Evolutionary conservation across 2,329 filamentous ascomycete species (phyloP).

Genomic region (Arachnomyces sp.): DNA sequence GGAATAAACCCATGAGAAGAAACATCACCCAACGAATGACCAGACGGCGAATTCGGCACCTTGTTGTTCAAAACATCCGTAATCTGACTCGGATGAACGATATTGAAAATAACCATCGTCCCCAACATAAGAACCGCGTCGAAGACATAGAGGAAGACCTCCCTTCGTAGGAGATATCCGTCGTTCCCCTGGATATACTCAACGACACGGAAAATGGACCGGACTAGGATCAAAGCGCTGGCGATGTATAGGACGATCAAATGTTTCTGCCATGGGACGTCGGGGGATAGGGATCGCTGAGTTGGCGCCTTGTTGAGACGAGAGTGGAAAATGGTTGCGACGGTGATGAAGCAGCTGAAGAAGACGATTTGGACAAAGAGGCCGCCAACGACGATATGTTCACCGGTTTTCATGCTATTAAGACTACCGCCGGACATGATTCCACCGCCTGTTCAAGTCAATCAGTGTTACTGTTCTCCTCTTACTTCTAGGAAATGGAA

Average conservation of each 20-base stretch:
- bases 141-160: conserved; percentile 27
- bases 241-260: conserved; percentile 24
- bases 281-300: conserved; percentile 6
- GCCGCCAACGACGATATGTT: conserved; percentile 47
- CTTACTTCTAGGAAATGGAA: too few relatives aligned
- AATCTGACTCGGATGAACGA: not conserved
- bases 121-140: conserved; percentile 24
- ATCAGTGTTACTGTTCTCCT: not conserved
- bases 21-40: too few relatives aligned
- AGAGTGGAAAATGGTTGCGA: conserved; percentile 43
- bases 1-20: too few relatives aligned
- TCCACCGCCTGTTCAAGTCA: conserved; percentile 18
- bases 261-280: conserved; percentile 23
- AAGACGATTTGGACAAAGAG: conserved; percentile 51
- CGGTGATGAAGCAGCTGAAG: conserved; percentile 49
- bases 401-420: conserved; percentile 13
- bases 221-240: conserved; percentile 23
- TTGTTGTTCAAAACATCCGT: too few relatives aligned
- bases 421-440: conserved; percentile 19
- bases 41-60: too few relatives aligned
- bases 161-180: conserved; percentile 23
- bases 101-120: conserved; percentile 14
- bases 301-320: conserved; percentile 32
- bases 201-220: conserved; percentile 26
- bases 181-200: conserved; percentile 26